phyloP scores from a whole-genome alignment of 139 green algal genomes.

The Chlorella sp. region DNA sequence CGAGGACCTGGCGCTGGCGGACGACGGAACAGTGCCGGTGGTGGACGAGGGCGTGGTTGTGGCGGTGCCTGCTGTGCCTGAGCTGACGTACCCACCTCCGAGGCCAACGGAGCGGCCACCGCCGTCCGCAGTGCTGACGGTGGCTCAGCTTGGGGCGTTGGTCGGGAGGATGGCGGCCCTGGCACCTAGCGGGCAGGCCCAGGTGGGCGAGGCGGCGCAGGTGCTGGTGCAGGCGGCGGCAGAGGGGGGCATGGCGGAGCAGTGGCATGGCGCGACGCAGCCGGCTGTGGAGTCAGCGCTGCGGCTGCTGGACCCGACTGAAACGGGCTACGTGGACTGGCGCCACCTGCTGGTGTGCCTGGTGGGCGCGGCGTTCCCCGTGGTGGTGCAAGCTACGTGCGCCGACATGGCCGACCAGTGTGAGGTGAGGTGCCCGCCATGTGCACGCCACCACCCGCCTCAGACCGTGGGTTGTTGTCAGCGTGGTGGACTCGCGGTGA shows the following conservation, averaged over 20 bases:
- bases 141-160: constrained; percentile 39
- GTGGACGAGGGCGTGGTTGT: constrained; percentile 42
- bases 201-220: constrained; percentile 33
- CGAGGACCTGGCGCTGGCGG: constrained; percentile 44
- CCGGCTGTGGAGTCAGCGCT: constrained; percentile 28
- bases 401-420: constrained; percentile 35
- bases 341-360: constrained; percentile 42
- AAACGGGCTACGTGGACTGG: constrained; percentile 50
- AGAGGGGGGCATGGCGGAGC: constrained; percentile 16
- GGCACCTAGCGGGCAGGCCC: constrained; percentile 28
- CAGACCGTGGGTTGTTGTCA: too few species aligned
- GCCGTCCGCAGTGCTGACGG: constrained; percentile 28
- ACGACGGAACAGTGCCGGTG: constrained; percentile 34
- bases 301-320: constrained; percentile 32
- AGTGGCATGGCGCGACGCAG: constrained; percentile 19
- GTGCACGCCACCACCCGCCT: too few species aligned
- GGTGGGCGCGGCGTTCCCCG: constrained; percentile 31
- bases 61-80: too few species aligned
- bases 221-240: constrained; percentile 28
- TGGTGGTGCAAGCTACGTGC: constrained; percentile 25
- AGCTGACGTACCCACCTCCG: constrained; percentile 8
- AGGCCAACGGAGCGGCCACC: constrained; percentile 13
- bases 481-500: too few species aligned
- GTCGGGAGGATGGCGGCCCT: constrained; percentile 16
- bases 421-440: too few species aligned